phyloP scores from a whole-genome alignment of 2,329 filamentous ascomycete genomes.

The Scytalidium sp. region DNA sequence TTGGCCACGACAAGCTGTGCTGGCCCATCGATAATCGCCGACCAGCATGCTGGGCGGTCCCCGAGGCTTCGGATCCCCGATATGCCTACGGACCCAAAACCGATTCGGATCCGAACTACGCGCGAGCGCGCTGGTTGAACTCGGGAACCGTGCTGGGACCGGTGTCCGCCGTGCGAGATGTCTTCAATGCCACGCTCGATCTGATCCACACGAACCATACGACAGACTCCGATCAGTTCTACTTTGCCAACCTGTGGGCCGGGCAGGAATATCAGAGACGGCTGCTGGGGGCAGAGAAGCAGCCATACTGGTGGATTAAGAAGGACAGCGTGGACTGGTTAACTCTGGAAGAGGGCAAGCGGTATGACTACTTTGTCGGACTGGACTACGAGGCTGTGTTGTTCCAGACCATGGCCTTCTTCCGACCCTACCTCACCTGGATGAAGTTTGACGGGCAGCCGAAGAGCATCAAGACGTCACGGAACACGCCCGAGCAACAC shows the following conservation, averaged over 20 bases:
- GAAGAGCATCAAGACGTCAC: constrained; percentile 20
- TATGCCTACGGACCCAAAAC: constrained; percentile 35
- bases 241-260: constrained; percentile 39
- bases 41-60: constrained; percentile 38
- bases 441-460: constrained; percentile 24
- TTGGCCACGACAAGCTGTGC: constrained; percentile 43
- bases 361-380: constrained; percentile 30
- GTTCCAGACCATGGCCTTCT: constrained; percentile 37
- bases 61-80: constrained; percentile 26
- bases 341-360: not conserved
- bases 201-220: constrained; percentile 33
- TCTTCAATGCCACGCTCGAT: constrained; percentile 28
- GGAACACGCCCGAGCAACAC: constrained; percentile 16
- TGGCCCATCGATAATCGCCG: constrained; percentile 34
- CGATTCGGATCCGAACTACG: constrained; percentile 26
- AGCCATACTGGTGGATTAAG: constrained; percentile 9
- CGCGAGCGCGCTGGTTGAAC: constrained; percentile 35
- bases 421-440: constrained; percentile 32
- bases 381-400: constrained; percentile 39
- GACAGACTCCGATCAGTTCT: constrained; percentile 40
- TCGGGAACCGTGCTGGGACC: constrained; percentile 45
- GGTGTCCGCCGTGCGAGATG: constrained; percentile 26
- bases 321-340: constrained; percentile 4
- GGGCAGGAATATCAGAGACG: constrained; percentile 36
- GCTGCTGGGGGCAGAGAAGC: constrained; percentile 12